Evolutionary conservation across 179 eudicot genomes (phyloP).

Genomic region (Dionaea muscipula): DNA sequence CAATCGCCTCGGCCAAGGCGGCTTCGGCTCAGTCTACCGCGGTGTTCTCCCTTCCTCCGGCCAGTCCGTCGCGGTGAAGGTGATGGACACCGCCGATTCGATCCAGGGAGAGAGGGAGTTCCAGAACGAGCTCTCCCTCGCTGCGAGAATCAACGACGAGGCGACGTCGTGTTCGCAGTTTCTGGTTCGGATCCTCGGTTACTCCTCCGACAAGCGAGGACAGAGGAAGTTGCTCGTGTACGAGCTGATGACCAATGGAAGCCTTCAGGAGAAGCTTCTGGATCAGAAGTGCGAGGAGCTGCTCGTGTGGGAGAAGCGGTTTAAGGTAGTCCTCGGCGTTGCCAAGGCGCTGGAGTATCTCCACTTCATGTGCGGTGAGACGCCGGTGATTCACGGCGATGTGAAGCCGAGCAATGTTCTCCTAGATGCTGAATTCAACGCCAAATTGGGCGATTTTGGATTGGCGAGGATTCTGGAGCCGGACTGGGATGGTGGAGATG

Average conservation of each 20-base stretch:
- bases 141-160: constrained; percentile 25
- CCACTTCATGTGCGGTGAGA: constrained; percentile 43
- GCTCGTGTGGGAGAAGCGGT: constrained; percentile 44
- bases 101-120: constrained; percentile 81
- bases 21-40: constrained; percentile 76
- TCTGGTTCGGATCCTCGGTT: constrained; percentile 53
- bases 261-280: constrained; percentile 67
- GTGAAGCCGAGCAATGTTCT: constrained; percentile 75
- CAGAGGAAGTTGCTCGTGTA: constrained; percentile 44
- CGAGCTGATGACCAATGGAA: constrained; percentile 69
- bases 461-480: constrained; percentile 32
- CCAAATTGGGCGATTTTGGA: constrained; percentile 82
- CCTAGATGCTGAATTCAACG: constrained; percentile 46
- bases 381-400: constrained; percentile 68
- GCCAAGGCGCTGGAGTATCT: constrained; percentile 56
- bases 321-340: constrained; percentile 26
- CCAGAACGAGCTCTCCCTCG: constrained; percentile 56
- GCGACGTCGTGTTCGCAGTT: constrained; percentile 18
- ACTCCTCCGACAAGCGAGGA: constrained; percentile 29
- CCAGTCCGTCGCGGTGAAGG: constrained; percentile 54
- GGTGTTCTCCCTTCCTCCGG: constrained; percentile 40
- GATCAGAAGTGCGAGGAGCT: constrained; percentile 50
- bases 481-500: constrained; percentile 9
- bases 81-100: constrained; percentile 52
- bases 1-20: constrained; percentile 75